Evolutionary conservation across 148 eudicot species (phyloP), one percentile per base, ranked within the genome.

Genomic region (Rhododendron williamsianum): DNA sequence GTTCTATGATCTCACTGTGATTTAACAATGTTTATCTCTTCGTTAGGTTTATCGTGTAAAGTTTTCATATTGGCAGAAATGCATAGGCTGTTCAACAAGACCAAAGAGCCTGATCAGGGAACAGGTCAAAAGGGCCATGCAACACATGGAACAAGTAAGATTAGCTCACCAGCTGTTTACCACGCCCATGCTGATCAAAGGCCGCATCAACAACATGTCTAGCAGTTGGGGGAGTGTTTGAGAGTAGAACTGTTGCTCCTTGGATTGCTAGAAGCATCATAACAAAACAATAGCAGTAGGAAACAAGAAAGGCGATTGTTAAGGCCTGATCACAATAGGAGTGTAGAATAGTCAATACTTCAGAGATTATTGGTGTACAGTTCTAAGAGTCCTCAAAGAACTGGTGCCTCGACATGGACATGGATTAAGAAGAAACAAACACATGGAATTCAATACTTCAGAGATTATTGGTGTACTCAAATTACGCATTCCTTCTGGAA

Each of bases 161-260:
- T 80, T 76, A 79, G 67, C 98, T 93, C 86, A 96, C 99, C 93
- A 96, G 89, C 87, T 95, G 97, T 90, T 87, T 95, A 76, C 95
- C 94, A 88, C 85, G 98, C 83, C 89, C 94, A 87, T 92, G 97
- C 81, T 88, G 91, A 48, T 91, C 93, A 90, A 96, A 95, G 86
- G 98, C 94, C 85, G 95, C 91, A 88, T 88, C 85, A 72, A 90
- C 85, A 18, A 96, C 89, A 88, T 84, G 92, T 84, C 92, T 90
- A 52, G 91, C 96, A 85, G 91, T 87, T 85, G 91, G 91, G 41
- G 90, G 92, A 80, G 94, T 84, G 81, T 85, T 86, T 49, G 90
- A 89, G 48, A 96, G 90, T 83, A 96, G 87, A 85, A 94, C 45
- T 83, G 89, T 88, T 76, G 99, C 99, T 91, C 99, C 98, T 87